Base-by-base conservation (phyloP, 768 basidiomycete species). In the Termitomyces sp. region DNA sequence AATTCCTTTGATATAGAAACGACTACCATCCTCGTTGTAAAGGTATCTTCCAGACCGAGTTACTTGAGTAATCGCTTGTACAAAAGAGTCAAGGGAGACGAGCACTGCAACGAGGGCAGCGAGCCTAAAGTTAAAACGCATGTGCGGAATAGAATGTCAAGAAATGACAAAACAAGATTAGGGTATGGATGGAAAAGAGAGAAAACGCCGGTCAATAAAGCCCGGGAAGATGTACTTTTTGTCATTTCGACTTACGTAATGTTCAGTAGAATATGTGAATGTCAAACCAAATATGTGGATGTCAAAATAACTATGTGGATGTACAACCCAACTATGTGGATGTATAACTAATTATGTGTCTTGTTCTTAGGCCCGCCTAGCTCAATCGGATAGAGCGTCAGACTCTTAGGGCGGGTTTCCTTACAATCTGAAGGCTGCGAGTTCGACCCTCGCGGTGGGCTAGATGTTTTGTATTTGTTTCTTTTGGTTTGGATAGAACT, bases 1-100 rank as follows among this genome's bases (percentile, higher is more conserved):
- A 59, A 94, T 75, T 57, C 92, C 92, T 73, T 92, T 93, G 76
- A 97, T 89, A 75, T 86, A 95, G 76, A 96, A 96, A 57, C 95
- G 77, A 43, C 70, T 86, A 3, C 92, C 92, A 54, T 85, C 82
- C 4, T 82, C 81, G 45, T 82, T 83, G 74, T 94, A 96, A 47
- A 96, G 86, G 72, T 94, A 96, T 68, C 85, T 84, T 38, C 92
- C 94, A 34, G 77, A 70, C 48, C 92, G 83, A 43, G 87, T 79
- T 66, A 97, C 81, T 59, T 83, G 80, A 38, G 85, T 80, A 48
- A 95, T 79, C 60, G 91, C 91, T n/a, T 76, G 70, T n/a, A 83
- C 85, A 40, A 77, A 72, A n/a, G 77, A 73, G n/a, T 85, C 66
- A 54, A 79, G 69, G 48, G 79, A 70, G 20, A 75, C 74, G 36